Percentiles rank a stretch among this genome's conserved stretches.
Conservation (phyloP, 2,329 filamentous ascomycete genomes). For the Akanthomyces lecanii region DNA sequence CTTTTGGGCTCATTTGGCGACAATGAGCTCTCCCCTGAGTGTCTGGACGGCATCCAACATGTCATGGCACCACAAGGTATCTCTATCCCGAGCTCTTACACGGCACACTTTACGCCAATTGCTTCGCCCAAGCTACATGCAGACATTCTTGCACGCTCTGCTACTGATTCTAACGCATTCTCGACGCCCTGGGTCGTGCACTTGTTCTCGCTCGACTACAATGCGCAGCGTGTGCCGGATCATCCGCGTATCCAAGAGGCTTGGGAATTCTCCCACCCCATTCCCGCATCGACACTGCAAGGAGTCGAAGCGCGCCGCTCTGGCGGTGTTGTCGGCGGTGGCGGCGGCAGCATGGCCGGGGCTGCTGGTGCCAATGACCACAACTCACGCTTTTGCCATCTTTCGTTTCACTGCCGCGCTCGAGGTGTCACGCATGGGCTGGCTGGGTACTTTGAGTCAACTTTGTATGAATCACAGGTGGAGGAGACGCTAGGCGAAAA, state of each 20-base stretch:
- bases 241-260: conserved; percentile 65
- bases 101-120: conserved; percentile 89
- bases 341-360: conserved; percentile 68
- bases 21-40: conserved; percentile 95
- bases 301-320: conserved; percentile 53
- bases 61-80: conserved; percentile 82
- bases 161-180: conserved; percentile 66
- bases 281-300: conserved; percentile 55
- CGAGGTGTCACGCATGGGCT: conserved; percentile 86
- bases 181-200: conserved; percentile 95
- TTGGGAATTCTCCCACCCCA: conserved; percentile 77
- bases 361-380: conserved; percentile 85
- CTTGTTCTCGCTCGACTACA: conserved; percentile 82
- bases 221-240: conserved; percentile 60
- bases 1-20: conserved; percentile 93
- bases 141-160: conserved; percentile 64
- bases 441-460: conserved; percentile 92
- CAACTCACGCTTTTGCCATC: conserved; percentile 74
- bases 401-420: conserved; percentile 73
- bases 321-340: conserved; percentile 61
- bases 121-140: conserved; percentile 79
- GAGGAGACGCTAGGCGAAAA: conserved; percentile 39
- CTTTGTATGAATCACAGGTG: conserved; percentile 66
- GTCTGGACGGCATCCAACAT: conserved; percentile 90
- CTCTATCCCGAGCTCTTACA: conserved; percentile 90